Evolutionary conservation across 345 rosid species (phyloP), one percentile per base, ranked within the genome.

Genomic region (Heritiera littoralis): DNA sequence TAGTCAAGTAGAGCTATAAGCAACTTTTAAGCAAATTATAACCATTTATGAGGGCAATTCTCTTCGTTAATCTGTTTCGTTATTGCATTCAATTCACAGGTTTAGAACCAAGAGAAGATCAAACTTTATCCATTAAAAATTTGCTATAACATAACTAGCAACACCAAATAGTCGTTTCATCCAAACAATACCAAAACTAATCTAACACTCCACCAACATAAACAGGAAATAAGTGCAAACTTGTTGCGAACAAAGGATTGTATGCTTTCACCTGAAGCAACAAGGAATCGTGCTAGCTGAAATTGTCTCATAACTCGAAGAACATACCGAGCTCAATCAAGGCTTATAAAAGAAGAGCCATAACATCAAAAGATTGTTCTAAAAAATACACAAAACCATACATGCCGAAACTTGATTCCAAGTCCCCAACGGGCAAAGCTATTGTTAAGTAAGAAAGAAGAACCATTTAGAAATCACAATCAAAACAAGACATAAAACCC

Each of bases 401-500:
- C 61, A 59, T 0, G 49, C 69, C 9, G 20, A 60, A 51, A 54
- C 40, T 66, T 3, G 66, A 51, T 32, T 63, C 3, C 45, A 65
- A 64, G 30, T 63, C 0, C 41, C 28, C 14, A 74, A 40, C 17
- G 28, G n/a, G 2, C 13, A 71, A 77, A 77, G 20, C 68, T 38
- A 49, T 65, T 76, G 20, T 65, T 1, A 41, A 51, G 77, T 38
- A 74, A 49, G 17, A 54, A 70, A 18, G 18, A 78, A 41, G 60
- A 51, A 63, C 32, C 74, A 72, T 65, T 60, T 74, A 51, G 54
- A 49, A 12, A 63, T 41, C 32, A 20, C 70, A 66, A 63, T 40
- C 59, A 72, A 66, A 8, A 66, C 23, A 72, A 45, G 55, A 56
- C 6, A 56, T 48, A 78, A 65, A 80, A 18, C 14, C 73, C 43